Percentiles rank a stretch among this genome's conserved stretches.
These are phyloP conservation scores for Coniochaeta prunicola DNA, from an alignment of 2,329 filamentous ascomycete genomes.

Conservation along the genomic window DNA sequence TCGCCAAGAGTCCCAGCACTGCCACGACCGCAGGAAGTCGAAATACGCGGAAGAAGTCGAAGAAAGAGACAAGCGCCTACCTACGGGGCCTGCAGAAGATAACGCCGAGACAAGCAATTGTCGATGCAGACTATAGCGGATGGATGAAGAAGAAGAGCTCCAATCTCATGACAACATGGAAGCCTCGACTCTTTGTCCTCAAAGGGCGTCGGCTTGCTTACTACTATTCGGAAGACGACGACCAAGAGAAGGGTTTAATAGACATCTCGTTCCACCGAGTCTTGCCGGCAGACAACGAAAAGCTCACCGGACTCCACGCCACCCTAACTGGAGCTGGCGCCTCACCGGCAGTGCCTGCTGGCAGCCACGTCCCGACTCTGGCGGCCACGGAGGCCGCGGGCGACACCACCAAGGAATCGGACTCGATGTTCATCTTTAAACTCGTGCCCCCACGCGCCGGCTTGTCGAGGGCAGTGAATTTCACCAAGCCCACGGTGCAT, in stretches of 20 bases:
- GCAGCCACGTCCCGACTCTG: constrained; percentile 36
- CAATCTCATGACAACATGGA: constrained; percentile 96
- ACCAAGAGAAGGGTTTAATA: constrained; percentile 89
- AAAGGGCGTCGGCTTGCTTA: constrained; percentile 88
- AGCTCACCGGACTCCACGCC: constrained; percentile 83
- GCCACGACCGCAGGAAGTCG: constrained; percentile 38
- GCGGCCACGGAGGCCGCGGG: constrained; percentile 40
- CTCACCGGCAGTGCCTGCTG: constrained; percentile 48
- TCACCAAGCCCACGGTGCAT: constrained; percentile 94
- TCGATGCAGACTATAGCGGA: constrained; percentile 83
- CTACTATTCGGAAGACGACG: constrained; percentile 91
- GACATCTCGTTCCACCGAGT: constrained; percentile 97
- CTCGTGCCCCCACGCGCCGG: constrained; percentile 84
- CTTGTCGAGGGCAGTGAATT: constrained; percentile 84
- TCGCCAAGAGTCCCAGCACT: constrained; percentile 48
- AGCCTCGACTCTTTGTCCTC: constrained; percentile 89
- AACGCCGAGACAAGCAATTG: constrained; percentile 73
- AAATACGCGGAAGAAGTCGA: constrained; percentile 60
- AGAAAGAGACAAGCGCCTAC: constrained; percentile 94
- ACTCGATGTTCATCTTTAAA: constrained; percentile 95
- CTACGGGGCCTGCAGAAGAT: constrained; percentile 78
- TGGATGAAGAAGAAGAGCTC: constrained; percentile 99
- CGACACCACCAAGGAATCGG: constrained; percentile 31
- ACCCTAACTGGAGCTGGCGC: constrained; percentile 81
- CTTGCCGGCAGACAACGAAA: constrained; percentile 87